Percentiles rank a stretch among this genome's conserved stretches.
phyloP scores from a whole-genome alignment of 1,284 basidiomycete species.

The Apiotrichum sp. region DNA sequence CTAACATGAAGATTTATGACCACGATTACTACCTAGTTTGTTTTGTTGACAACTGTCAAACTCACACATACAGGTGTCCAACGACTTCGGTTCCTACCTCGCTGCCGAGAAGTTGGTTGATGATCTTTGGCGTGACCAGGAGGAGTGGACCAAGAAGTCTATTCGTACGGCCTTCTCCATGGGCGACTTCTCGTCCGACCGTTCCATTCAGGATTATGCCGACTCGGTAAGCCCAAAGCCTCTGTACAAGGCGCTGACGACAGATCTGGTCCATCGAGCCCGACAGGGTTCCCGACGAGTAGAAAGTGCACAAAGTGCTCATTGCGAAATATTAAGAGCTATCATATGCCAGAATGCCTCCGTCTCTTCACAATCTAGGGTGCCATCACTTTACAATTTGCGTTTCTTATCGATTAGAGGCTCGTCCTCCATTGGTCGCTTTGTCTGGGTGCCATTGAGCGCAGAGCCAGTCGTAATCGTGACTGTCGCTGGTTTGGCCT shows the following conservation, averaged over 20 bases:
- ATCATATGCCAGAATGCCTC: too few species aligned
- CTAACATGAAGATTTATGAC: conserved; percentile 26
- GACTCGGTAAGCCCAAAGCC: conserved; percentile 37
- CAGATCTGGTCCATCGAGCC: conserved; percentile 41
- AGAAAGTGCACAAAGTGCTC: not conserved
- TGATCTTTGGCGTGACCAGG: conserved; percentile 69
- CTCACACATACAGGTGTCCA: conserved; percentile 47
- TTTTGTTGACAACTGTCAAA: too few species aligned
- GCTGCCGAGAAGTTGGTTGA: conserved; percentile 77
- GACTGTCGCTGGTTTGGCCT: conserved; percentile 13
- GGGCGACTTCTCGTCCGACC: conserved; percentile 90
- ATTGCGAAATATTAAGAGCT: not conserved
- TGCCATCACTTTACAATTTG: conserved; percentile 7
- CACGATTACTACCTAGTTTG: conserved; percentile 61
- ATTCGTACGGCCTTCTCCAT: conserved; percentile 76
- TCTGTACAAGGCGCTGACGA: conserved; percentile 2
- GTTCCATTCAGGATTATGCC: conserved; percentile 82
- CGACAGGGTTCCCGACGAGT: conserved; percentile 28
- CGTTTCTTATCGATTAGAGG: conserved; percentile 16
- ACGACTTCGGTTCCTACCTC: conserved; percentile 86
- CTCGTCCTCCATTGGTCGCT: not conserved
- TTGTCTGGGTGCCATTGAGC: not conserved
- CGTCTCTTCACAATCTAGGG: too few species aligned
- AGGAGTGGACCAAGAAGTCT: conserved; percentile 84
- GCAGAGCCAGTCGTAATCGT: too few species aligned